A percentile compares a stretch with the other conserved stretches of the same genome.
Conservation (phyloP, 73 alveolate species). For the Durusdinium trenchii region DNA sequence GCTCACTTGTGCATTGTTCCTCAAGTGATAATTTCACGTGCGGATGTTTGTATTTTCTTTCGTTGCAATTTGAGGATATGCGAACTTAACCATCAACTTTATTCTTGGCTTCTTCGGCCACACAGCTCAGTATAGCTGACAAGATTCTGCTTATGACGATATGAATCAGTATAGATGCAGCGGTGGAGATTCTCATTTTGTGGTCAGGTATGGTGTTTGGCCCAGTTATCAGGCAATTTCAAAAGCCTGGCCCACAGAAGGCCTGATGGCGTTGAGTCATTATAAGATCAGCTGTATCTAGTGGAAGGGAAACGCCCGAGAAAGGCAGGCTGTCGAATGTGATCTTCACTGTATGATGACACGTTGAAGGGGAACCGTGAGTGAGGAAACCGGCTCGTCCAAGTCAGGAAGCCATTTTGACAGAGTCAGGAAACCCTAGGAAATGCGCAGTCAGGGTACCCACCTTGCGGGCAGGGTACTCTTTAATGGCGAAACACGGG, state of each 20-base stretch:
- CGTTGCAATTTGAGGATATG: background rate
- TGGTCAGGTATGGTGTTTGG: conserved; percentile 39
- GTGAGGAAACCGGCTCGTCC: too few relatives aligned
- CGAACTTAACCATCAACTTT: conserved; percentile 30
- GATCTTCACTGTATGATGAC: too few relatives aligned
- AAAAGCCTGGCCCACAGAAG: conserved; percentile 63
- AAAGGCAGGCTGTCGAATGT: too few relatives aligned
- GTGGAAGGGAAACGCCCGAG: too few relatives aligned
- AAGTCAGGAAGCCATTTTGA: too few relatives aligned
- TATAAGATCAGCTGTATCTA: too few relatives aligned
- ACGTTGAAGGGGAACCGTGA: too few relatives aligned
- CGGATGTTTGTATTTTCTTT: background rate
- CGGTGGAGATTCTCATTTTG: background rate
- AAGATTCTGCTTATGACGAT: background rate
- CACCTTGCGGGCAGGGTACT: too few relatives aligned
- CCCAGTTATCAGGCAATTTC: conserved; percentile 30
- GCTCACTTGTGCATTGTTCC: background rate
- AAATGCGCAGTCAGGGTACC: too few relatives aligned
- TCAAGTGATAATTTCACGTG: background rate
- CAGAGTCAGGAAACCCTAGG: too few relatives aligned
- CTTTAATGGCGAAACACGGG: too few relatives aligned
- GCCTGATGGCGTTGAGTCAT: too few relatives aligned
- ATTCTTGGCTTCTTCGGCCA: conserved; percentile 39
- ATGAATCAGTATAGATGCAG: background rate
- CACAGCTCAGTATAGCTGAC: background rate